Percentiles rank a stretch among this genome's conserved stretches.
These are phyloP conservation scores for Coniochaeta ligniaria DNA, from an alignment of 2,329 filamentous ascomycete species.

Conservation along the genomic window DNA sequence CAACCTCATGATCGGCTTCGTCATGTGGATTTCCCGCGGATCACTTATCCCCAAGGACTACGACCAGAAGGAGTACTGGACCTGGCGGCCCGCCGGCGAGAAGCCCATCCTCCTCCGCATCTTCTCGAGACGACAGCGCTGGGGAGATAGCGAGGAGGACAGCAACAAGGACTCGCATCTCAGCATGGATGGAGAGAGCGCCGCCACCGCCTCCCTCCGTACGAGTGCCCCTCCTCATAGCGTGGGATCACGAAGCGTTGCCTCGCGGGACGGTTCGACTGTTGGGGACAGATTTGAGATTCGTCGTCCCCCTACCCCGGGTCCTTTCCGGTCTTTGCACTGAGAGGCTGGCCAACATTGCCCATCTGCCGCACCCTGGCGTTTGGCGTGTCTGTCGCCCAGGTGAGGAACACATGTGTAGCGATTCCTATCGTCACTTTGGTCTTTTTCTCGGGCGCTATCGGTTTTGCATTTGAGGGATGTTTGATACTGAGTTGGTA, in stretches of 20 bases:
- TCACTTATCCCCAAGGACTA: conserved; percentile 41
- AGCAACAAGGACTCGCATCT: background rate
- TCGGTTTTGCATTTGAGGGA: background rate
- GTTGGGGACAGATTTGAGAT: background rate
- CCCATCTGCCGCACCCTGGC: background rate
- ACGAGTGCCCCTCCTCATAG: background rate
- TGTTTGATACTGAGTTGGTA: background rate
- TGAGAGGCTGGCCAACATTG: background rate
- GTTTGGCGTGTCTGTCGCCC: background rate
- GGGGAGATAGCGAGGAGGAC: conserved; percentile 4
- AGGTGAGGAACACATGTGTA: background rate
- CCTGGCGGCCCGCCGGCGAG: conserved; percentile 40
- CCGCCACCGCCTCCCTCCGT: background rate
- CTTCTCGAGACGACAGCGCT: background rate
- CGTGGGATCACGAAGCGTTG: background rate
- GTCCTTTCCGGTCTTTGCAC: background rate
- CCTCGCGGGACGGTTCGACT: background rate
- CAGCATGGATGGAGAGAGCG: background rate
- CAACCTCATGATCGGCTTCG: conserved; percentile 37
- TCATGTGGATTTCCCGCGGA: conserved; percentile 35
- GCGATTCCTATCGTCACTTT: too few relatives aligned
- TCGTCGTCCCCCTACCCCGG: background rate
- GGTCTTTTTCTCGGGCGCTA: background rate
- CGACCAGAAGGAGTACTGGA: conserved; percentile 49
- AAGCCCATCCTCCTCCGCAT: conserved; percentile 40